Evolutionary conservation across 139 green algal genomes (phyloP), one percentile per base, ranked within the genome.

Genomic region (Chlorella ohadii): DNA sequence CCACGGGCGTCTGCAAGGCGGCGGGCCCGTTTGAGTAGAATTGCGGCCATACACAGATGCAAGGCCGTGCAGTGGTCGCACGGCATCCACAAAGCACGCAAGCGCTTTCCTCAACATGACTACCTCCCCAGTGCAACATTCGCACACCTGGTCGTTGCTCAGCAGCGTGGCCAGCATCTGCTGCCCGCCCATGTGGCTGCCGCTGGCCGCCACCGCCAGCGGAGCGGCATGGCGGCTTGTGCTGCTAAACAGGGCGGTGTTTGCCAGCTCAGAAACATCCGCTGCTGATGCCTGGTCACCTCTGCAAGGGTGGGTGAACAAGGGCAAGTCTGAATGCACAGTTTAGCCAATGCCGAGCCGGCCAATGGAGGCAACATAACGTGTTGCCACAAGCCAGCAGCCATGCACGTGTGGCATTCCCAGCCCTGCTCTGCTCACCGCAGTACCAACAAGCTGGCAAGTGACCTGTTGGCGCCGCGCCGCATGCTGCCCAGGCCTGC

Each of bases 131-230:
- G n/a, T n/a, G 44, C 33, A 56, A 55, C 20, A 4, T 31, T 28
- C 6, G 0, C 65, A 55, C 41, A 88, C 85, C 92, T 94, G 90
- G 81, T 91, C 89, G 67, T 94, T 95, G 51, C 77, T 86, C 27
- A 97, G 84, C 78, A 94, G 70, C 34, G 91, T 88, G 11, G 89
- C 92, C 22, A 88, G 87, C 91, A 94, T 92, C 33, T 84, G 66
- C 67, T 88, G 94, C 31, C 75, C 79, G 25, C 78, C 78, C 81
- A 94, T 93, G 13, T 65, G 65, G 5, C n/a, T 20, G 22, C 65
- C 28, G 84, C 71, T 86, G 66, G 65, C 81, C 2, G 88, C 86
- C 63, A 93, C 92, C 1, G 83, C 41, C 73, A 96, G 78, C 1
- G 91, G 91, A 59, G 91, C 31, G 88, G 38, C 28, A 72, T 38